A percentile compares a stretch with the other conserved stretches of the same genome.
These are phyloP conservation scores for Phytophthora hibernalis DNA, from an alignment of 352 stramenopile genomes.

Conservation along the genomic window DNA sequence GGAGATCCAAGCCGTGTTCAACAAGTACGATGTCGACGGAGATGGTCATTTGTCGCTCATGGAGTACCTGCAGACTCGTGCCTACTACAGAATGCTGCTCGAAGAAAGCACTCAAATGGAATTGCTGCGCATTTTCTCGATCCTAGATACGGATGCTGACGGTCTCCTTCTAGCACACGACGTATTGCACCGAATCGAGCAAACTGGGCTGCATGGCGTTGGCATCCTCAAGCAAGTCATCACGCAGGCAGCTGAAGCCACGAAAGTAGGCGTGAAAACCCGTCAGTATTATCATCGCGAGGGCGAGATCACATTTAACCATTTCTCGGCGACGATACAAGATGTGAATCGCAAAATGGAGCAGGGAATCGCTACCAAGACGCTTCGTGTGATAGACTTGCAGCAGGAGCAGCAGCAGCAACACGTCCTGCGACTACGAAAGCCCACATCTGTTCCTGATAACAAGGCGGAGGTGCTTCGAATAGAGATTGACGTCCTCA, in stretches of 20 bases:
- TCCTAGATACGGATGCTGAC: constrained; percentile 69
- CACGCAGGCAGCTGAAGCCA: constrained; percentile 51
- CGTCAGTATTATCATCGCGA: constrained; percentile 33
- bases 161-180: constrained; percentile 60
- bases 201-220: constrained; percentile 51
- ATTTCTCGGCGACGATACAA: constrained; percentile 65
- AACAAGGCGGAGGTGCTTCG: constrained; percentile 29
- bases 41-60: constrained; percentile 62
- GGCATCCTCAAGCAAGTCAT: constrained; percentile 60
- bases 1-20: constrained; percentile 66
- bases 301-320: constrained; percentile 74
- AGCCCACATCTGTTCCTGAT: constrained; percentile 19
- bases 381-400: constrained; percentile 53
- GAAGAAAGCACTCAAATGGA: constrained; percentile 66
- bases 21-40: constrained; percentile 64
- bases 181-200: constrained; percentile 58
- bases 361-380: constrained; percentile 66
- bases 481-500: constrained; percentile 70
- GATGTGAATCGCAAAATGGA: constrained; percentile 72
- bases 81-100: constrained; percentile 59
- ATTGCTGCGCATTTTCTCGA: constrained; percentile 64
- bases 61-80: constrained; percentile 68
- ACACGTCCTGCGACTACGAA: constrained; percentile 12
- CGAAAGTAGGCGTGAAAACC: constrained; percentile 32
- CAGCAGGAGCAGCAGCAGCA: constrained; percentile 47